Base-by-base conservation (phyloP, 768 basidiomycete genomes). In the Phanerochaete sordida region DNA sequence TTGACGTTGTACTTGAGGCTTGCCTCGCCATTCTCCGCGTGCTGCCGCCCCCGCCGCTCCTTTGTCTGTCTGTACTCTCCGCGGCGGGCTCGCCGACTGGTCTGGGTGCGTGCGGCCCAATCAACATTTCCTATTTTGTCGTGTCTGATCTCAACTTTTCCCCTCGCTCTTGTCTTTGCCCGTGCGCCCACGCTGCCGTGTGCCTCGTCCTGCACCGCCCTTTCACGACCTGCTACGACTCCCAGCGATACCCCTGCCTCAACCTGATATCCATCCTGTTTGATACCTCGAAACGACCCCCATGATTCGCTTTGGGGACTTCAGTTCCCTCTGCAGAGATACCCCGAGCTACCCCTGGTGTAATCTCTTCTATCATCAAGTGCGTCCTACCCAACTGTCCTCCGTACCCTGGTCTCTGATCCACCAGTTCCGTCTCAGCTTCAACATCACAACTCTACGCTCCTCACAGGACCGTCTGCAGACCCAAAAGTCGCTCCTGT, bases 281-380 rank as follows among this genome's bases (percentile, higher is more conserved):
- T 49, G 26, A 49, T 49, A 49, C 48, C 48, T 28, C 26, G 26
- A 1, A 13, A 27, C 48, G 48, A 39, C 59, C 52, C 65, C 65
- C 31, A 81, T 84, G 87, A 79, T 80, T 63, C 76, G 75, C 64
- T 91, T 93, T 70, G 90, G 90, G 60, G 87, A 91, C 68, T 93
- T 91, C 72, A 71, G 78, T 68, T 75, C 83, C 21, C 76, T 90
- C 54, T 93, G 93, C 72, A 75, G 77, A 44, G 73, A 82, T 45
- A 82, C 83, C 9, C 91, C 92, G 1, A 90, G 88, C 48, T 90
- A 96, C 69, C 84, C 95, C 0, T 91, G 92, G 85, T 98, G 95
- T 76, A 97, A 97, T 71, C 86, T 97, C 66, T 95, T 96, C 77
- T 94, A 94, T 76, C 83, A 84, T 61, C 93, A 96, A 79, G 87